These are phyloP conservation scores for Vachellia collinsii DNA, from an alignment of 306 rosid genomes.

Conservation along the genomic window DNA sequence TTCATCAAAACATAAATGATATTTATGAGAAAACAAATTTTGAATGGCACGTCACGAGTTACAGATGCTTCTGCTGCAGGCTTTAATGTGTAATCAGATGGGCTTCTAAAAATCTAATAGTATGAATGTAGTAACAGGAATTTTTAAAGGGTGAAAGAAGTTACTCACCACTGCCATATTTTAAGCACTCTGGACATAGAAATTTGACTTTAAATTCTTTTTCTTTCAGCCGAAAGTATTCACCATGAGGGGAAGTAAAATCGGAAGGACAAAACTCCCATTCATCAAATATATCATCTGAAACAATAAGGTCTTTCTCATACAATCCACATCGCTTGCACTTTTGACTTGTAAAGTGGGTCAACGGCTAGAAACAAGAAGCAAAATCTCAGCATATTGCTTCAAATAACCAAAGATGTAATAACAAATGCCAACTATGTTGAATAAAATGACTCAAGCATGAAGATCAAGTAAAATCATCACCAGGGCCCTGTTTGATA, in stretches of 20 bases:
- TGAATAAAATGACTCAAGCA: constrained; percentile 20
- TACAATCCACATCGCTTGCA: constrained; percentile 95
- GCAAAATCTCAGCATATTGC: constrained; percentile 35
- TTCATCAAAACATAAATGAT: constrained; percentile 9
- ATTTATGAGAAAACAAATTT: constrained; percentile 2
- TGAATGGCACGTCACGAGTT: constrained; percentile 10
- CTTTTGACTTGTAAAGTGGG: constrained; percentile 58
- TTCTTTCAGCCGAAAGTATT: constrained; percentile 53
- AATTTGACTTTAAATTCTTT: constrained; percentile 78
- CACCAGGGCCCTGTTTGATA: background rate
- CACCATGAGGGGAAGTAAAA: constrained; percentile 59
- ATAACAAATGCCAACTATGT: constrained; percentile 24
- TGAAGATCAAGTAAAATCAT: constrained; percentile 15
- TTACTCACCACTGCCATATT: constrained; percentile 60
- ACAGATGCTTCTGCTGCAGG: background rate
- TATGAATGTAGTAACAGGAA: constrained; percentile 16
- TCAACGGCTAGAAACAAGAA: constrained; percentile 78
- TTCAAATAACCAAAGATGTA: constrained; percentile 25
- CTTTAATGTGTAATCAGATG: constrained; percentile 15
- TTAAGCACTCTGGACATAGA: constrained; percentile 60
- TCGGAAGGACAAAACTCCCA: constrained; percentile 96
- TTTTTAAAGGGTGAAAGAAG: background rate
- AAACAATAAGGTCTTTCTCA: constrained; percentile 63
- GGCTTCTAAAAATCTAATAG: constrained; percentile 25
- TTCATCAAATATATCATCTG: constrained; percentile 78